These are phyloP conservation scores for Paraglomus occultum DNA, from an alignment of 192 early-diverging fungal genomes.

Conservation along the genomic window DNA sequence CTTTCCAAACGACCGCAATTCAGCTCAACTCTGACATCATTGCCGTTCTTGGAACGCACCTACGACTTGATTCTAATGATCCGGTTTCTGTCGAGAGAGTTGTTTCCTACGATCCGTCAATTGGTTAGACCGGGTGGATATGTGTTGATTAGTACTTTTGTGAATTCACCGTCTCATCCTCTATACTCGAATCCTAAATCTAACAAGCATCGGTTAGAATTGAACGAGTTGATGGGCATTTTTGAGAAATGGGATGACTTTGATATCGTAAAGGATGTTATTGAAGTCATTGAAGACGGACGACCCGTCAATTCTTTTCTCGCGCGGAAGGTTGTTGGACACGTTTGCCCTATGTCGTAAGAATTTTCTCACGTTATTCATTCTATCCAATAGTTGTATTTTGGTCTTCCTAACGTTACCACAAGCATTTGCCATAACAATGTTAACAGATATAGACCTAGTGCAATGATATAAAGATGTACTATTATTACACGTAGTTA, in stretches of 20 bases:
- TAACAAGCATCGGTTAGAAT: conserved; percentile 31
- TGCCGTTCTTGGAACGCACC: not conserved
- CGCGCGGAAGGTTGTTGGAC: not conserved
- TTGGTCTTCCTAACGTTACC: too few relatives aligned
- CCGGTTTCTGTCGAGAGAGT: conserved; percentile 35
- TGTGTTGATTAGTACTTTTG: conserved; percentile 42
- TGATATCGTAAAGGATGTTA: conserved; percentile 33
- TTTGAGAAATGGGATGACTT: conserved; percentile 24
- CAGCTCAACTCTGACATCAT: too few relatives aligned
- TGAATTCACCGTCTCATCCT: conserved; percentile 26
- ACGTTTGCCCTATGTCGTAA: too few relatives aligned
- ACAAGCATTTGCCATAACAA: too few relatives aligned
- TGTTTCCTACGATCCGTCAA: conserved; percentile 29
- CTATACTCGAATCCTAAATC: conserved; percentile 32
- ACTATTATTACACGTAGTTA: too few relatives aligned
- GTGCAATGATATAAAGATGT: too few relatives aligned
- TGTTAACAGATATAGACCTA: too few relatives aligned
- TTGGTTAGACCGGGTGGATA: conserved; percentile 39
- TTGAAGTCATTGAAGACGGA: conserved; percentile 41
- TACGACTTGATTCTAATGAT: conserved; percentile 39
- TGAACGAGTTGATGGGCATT: conserved; percentile 28
- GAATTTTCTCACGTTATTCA: too few relatives aligned
- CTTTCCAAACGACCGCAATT: too few relatives aligned
- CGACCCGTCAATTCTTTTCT: conserved; percentile 41
- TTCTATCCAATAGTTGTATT: too few relatives aligned